Evolutionary conservation across 345 rosid species (phyloP).

Genomic region (Zanthoxylum bungeanum): DNA sequence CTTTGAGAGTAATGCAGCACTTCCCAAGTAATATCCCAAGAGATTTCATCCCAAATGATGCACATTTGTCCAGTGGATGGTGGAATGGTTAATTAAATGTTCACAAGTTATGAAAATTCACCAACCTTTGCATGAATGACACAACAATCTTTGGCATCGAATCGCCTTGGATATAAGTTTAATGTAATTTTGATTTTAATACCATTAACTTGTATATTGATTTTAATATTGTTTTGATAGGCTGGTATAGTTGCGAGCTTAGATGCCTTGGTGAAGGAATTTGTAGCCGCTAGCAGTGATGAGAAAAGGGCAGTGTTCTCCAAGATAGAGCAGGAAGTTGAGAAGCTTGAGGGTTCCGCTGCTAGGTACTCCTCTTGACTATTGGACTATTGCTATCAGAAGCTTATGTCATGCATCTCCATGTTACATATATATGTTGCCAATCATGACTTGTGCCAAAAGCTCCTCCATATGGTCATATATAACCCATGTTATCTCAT

Average conservation of each 20-base stretch:
- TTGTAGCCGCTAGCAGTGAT: conserved; percentile 63
- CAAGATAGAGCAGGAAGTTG: conserved; percentile 71
- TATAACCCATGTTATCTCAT: conserved; percentile 1
- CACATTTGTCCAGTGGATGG: background rate
- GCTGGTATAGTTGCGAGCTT: conserved; percentile 86
- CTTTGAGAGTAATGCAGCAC: background rate
- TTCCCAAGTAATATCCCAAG: background rate
- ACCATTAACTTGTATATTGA: background rate
- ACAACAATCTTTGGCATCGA: no score
- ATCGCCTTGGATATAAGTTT: background rate
- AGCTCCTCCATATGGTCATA: background rate
- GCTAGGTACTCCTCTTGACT: conserved; percentile 42
- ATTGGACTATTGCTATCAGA: background rate
- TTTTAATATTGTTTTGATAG: conserved; percentile 29
- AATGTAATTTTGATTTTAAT: background rate
- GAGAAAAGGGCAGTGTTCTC: conserved; percentile 71
- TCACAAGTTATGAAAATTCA: background rate
- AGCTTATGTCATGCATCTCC: background rate
- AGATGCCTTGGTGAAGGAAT: conserved; percentile 77
- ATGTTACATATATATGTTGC: background rate
- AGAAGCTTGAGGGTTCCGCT: conserved; percentile 61
- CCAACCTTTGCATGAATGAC: background rate
- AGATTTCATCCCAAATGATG: background rate
- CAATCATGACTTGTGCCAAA: background rate
- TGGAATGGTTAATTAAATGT: background rate